Conservation (phyloP, 1,139 yeast genomes). For the Lodderomyces theae region DNA sequence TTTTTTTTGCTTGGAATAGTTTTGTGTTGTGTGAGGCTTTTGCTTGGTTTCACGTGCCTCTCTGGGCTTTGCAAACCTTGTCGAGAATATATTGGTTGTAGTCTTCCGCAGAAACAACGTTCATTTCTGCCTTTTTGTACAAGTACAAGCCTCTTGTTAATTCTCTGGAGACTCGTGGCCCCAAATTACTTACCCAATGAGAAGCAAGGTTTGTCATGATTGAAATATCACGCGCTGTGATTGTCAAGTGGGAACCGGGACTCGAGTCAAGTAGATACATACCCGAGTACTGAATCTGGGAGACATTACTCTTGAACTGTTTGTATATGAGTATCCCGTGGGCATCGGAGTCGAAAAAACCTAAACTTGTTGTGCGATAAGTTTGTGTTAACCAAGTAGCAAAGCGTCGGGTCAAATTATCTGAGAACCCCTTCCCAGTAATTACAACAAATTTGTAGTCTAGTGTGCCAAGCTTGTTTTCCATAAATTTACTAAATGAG, state of each 20-base stretch:
- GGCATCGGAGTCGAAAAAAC: slow-evolving; percentile 58
- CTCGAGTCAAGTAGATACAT: slow-evolving; percentile 40
- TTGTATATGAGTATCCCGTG: slow-evolving; percentile 63
- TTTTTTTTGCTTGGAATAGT: background rate
- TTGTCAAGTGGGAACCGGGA: slow-evolving; percentile 29
- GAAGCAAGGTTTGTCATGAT: slow-evolving; percentile 28
- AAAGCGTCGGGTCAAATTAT: slow-evolving; percentile 27
- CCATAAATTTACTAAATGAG: slow-evolving; percentile 23
- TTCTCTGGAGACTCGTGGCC: slow-evolving; percentile 29
- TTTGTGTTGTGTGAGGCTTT: slow-evolving; percentile 1
- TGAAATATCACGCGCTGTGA: slow-evolving; percentile 33
- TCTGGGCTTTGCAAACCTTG: background rate
- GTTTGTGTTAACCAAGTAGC: slow-evolving; percentile 19
- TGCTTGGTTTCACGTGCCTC: background rate
- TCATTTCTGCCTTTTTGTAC: slow-evolving; percentile 60
- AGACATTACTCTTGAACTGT: slow-evolving; percentile 22
- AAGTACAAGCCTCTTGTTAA: slow-evolving; percentile 53
- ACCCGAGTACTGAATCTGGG: slow-evolving; percentile 19
- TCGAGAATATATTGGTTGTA: slow-evolving; percentile 2
- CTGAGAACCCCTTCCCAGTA: slow-evolving; percentile 72
- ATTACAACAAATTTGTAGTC: slow-evolving; percentile 29
- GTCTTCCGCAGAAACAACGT: slow-evolving; percentile 19
- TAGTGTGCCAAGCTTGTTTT: slow-evolving; percentile 5
- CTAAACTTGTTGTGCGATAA: slow-evolving; percentile 7
- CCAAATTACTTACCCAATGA: slow-evolving; percentile 8